These are phyloP conservation scores for Candida tropicalis DNA, from an alignment of 1,139 yeast genomes.

Conservation along the genomic window DNA sequence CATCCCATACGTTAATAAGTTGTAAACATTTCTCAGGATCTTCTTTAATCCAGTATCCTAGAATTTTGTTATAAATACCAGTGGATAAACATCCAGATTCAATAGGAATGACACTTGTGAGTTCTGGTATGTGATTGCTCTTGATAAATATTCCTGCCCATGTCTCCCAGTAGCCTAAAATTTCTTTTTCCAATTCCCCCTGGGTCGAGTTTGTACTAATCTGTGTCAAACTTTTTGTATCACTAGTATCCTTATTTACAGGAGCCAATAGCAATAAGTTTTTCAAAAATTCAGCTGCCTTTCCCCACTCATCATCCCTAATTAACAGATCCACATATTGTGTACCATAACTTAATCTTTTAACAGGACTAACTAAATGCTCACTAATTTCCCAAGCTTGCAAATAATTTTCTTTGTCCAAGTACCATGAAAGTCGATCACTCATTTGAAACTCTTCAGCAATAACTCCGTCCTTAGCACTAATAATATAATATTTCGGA, in stretches of 20 bases:
- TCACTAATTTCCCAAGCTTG: slow-evolving; percentile 82
- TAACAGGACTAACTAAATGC: slow-evolving; percentile 50
- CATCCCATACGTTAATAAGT: slow-evolving; percentile 61
- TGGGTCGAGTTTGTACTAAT: slow-evolving; percentile 23
- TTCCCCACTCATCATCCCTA: slow-evolving; percentile 53
- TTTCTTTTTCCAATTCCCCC: slow-evolving; percentile 32
- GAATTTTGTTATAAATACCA: slow-evolving; percentile 52
- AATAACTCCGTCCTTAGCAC: slow-evolving; percentile 81
- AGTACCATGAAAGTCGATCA: slow-evolving; percentile 77
- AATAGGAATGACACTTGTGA: slow-evolving; percentile 60
- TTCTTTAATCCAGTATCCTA: slow-evolving; percentile 50
- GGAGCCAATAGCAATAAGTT: slow-evolving; percentile 28
- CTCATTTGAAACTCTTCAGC: slow-evolving; percentile 68
- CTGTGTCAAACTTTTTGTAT: slow-evolving; percentile 32
- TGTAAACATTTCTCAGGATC: slow-evolving; percentile 36
- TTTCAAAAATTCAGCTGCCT: slow-evolving; percentile 55
- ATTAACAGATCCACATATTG: slow-evolving; percentile 62
- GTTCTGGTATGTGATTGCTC: slow-evolving; percentile 45
- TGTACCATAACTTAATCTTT: slow-evolving; percentile 63
- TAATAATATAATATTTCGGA: slow-evolving; percentile 63
- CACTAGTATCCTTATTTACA: slow-evolving; percentile 17
- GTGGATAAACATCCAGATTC: slow-evolving; percentile 36
- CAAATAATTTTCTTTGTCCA: slow-evolving; percentile 52
- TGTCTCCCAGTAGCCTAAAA: slow-evolving; percentile 62
- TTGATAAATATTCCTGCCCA: slow-evolving; percentile 62